A percentile compares a stretch with the other conserved stretches of the same genome.
Evolutionary conservation across 495 filamentous ascomycete species (phyloP).

Genomic region (Alectoria sarmentosa): DNA sequence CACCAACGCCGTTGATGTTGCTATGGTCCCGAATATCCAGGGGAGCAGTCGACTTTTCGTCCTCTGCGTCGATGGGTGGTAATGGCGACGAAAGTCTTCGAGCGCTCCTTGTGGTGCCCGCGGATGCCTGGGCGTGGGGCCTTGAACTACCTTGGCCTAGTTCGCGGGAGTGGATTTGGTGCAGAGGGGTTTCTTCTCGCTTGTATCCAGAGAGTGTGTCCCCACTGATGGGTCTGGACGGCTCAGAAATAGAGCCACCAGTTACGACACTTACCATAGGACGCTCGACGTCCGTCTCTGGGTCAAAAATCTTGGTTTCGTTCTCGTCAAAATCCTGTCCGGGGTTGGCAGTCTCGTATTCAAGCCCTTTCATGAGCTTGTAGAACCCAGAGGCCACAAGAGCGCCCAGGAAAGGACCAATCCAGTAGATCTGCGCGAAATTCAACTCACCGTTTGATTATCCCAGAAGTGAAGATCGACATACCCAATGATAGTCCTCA

Average conservation of each 20-base stretch:
- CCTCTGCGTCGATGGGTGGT: slow-evolving; percentile 10
- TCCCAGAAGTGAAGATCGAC: background rate
- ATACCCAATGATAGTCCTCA: slow-evolving; percentile 55
- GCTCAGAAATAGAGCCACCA: background rate
- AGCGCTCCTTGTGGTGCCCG: background rate
- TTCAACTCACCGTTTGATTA: background rate
- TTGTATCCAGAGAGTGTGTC: slow-evolving; percentile 15
- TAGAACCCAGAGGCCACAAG: slow-evolving; percentile 64
- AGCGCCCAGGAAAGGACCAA: slow-evolving; percentile 60
- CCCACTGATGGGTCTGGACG: slow-evolving; percentile 14
- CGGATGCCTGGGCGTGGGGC: slow-evolving; percentile 5
- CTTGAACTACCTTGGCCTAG: background rate
- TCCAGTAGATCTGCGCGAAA: slow-evolving; percentile 46
- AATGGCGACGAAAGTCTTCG: slow-evolving; percentile 3
- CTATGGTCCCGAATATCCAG: background rate
- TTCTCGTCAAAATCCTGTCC: slow-evolving; percentile 50
- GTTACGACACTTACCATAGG: slow-evolving; percentile 11
- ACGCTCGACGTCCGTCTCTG: slow-evolving; percentile 15
- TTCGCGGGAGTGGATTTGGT: slow-evolving; percentile 1
- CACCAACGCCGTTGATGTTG: background rate
- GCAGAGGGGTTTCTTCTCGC: slow-evolving; percentile 15
- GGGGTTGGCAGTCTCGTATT: slow-evolving; percentile 73
- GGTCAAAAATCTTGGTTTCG: slow-evolving; percentile 15
- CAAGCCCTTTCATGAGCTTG: slow-evolving; percentile 54
- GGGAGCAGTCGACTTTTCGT: background rate